These are phyloP conservation scores for Eimeria maxima DNA, from an alignment of 169 alveolate species.

Conservation along the genomic window DNA sequence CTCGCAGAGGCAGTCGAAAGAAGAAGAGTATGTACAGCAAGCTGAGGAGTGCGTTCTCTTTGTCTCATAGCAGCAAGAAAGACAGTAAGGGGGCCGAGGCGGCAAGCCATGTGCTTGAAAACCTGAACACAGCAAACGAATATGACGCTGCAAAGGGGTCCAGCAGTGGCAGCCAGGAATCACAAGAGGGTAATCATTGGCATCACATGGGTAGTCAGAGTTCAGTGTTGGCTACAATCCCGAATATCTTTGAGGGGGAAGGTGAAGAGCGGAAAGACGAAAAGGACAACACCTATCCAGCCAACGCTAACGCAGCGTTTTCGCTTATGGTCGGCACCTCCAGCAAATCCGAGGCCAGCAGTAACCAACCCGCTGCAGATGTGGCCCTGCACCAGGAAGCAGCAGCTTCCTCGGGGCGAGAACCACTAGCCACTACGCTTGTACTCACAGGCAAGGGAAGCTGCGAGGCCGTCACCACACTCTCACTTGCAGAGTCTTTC, in stretches of 20 bases:
- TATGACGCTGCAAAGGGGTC: background rate
- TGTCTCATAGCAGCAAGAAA: conserved; percentile 46
- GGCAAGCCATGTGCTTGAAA: background rate
- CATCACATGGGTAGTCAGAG: conserved; percentile 7
- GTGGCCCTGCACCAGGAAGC: background rate
- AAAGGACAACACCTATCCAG: background rate
- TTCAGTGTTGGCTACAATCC: conserved; percentile 20
- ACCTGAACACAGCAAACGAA: background rate
- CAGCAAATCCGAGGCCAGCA: conserved; percentile 26
- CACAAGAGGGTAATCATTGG: background rate
- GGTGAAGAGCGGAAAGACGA: background rate
- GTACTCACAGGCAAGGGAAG: background rate
- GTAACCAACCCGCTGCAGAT: conserved; percentile 12
- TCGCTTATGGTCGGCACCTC: background rate
- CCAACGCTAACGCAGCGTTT: background rate
- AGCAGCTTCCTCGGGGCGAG: background rate
- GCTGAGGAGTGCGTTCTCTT: conserved; percentile 38
- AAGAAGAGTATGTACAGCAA: conserved; percentile 72
- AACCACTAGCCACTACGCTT: background rate
- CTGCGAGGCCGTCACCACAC: background rate
- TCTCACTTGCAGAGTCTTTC: conserved; percentile 35
- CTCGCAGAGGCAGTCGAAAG: conserved; percentile 6
- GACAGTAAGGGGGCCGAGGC: background rate
- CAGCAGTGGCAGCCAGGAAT: background rate
- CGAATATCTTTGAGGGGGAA: conserved; percentile 28